These are phyloP conservation scores for Galerina marginata DNA, from an alignment of 768 basidiomycete genomes.

Conservation along the genomic window DNA sequence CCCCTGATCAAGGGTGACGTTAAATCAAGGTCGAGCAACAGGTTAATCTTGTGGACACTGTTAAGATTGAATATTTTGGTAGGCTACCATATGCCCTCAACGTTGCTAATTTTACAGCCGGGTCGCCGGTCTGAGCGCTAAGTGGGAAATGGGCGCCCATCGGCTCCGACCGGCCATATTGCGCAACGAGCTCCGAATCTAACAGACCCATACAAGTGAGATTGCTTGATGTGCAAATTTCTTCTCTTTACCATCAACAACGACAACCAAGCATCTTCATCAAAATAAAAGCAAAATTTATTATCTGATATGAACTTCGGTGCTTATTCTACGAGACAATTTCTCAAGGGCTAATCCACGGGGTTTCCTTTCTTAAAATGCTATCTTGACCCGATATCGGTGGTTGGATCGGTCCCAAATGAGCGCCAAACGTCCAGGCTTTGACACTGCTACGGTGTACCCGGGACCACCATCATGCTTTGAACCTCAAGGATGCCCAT, in stretches of 20 bases:
- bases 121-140: too few relatives aligned
- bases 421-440: slow-evolving; percentile 14
- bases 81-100: too few relatives aligned
- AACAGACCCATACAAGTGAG: not conserved
- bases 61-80: too few relatives aligned
- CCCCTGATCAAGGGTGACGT: not conserved
- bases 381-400: slow-evolving; percentile 14
- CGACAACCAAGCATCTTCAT: slow-evolving; percentile 13
- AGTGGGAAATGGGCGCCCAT: not conserved
- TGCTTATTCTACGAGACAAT: slow-evolving; percentile 6
- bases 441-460: slow-evolving; percentile 10
- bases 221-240: not conserved
- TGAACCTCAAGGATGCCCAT: slow-evolving; percentile 7
- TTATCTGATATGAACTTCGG: slow-evolving; percentile 14
- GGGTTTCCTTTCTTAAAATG: slow-evolving; percentile 14
- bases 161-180: slow-evolving; percentile 2
- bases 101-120: too few relatives aligned
- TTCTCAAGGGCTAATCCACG: slow-evolving; percentile 14
- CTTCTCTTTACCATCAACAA: slow-evolving; percentile 9
- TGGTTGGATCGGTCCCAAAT: slow-evolving; percentile 13
- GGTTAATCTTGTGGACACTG: not conserved
- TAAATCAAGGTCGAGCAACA: not conserved
- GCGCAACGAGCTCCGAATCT: not conserved
- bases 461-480: slow-evolving; percentile 11
- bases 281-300: slow-evolving; percentile 2